These are phyloP conservation scores for Pseudogymnoascus sp. DNA, from an alignment of 2,329 filamentous ascomycete genomes.

Conservation along the genomic window DNA sequence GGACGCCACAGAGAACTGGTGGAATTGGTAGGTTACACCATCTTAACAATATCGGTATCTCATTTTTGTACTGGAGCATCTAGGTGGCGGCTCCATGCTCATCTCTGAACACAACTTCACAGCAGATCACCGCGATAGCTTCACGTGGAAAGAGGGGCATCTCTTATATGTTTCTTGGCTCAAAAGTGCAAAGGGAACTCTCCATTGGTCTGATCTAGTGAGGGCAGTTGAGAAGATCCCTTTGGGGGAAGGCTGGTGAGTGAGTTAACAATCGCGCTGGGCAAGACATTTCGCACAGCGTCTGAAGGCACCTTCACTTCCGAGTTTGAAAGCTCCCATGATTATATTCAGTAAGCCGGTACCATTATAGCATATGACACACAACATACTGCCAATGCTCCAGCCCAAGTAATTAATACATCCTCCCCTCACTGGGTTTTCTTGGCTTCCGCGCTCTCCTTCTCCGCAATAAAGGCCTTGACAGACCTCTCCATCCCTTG, in stretches of 20 bases:
- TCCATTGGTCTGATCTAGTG: neutral
- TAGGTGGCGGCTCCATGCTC: neutral
- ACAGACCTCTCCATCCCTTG: constrained; percentile 45
- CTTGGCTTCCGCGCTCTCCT: constrained; percentile 20
- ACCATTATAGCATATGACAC: neutral
- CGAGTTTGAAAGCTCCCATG: neutral
- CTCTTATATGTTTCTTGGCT: neutral
- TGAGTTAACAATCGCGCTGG: neutral
- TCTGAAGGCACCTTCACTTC: neutral
- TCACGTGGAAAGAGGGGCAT: neutral
- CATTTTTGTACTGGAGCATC: neutral
- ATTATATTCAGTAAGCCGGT: neutral
- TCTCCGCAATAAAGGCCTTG: constrained; percentile 20
- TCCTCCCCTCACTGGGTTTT: constrained; percentile 20
- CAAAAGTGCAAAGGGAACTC: neutral
- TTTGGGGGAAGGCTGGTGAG: neutral
- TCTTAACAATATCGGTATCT: neutral
- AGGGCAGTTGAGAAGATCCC: neutral
- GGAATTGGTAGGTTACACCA: neutral
- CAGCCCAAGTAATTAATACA: neutral
- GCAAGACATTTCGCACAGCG: neutral
- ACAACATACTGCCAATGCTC: neutral
- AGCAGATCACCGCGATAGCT: neutral
- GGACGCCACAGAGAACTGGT: neutral
- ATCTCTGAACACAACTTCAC: neutral